Evolutionary conservation across 495 filamentous ascomycete genomes (phyloP), one percentile per base, ranked within the genome.

Genomic region (Trichocladium uniseriatum): DNA sequence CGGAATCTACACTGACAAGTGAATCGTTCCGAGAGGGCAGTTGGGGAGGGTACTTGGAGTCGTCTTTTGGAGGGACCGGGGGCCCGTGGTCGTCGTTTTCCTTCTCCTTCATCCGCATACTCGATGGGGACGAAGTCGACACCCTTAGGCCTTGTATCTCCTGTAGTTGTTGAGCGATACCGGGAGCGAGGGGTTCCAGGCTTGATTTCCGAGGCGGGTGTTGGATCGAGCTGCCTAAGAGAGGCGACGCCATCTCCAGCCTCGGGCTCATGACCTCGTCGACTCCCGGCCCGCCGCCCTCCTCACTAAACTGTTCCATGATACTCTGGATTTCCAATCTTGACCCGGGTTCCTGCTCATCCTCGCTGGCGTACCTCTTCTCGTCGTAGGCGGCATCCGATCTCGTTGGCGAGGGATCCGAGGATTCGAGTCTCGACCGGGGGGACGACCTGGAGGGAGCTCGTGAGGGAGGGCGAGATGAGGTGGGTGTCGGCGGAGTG

Each of bases 251-350:
- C 37, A 84, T 72, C 63, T 85, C 86, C 20, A 91, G 64, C 13
- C 81, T 76, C 14, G 89, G 86, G 41, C 87, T 87, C 82, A 89
- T 86, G 52, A 89, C 85, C 64, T 88, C 84, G 9, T 87, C 78
- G 46, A 80, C 76, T 24, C 73, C 80, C 10, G 76, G 80, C 10
- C 79, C 83, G 42, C 79, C 78, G 2, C 77, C 77, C 16, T 78
- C 78, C 55, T 84, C 80, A 55, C 80, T 79, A 46, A 88, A 88
- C 58, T 83, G 84, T 52, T 89, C 89, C 83, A 98, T 95, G 53
- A 98, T 96, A 59, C 76, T 94, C 66, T 96, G 87, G 42, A 98
- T 96, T 62, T 96, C 92, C 1, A 83, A 81, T 45, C 81, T 81
- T 4, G 87, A 88, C 22, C 77, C 79, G n/a, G 76, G 78, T 43